phyloP scores from a whole-genome alignment of 306 rosid species.

The Casuarina equisetifolia region DNA sequence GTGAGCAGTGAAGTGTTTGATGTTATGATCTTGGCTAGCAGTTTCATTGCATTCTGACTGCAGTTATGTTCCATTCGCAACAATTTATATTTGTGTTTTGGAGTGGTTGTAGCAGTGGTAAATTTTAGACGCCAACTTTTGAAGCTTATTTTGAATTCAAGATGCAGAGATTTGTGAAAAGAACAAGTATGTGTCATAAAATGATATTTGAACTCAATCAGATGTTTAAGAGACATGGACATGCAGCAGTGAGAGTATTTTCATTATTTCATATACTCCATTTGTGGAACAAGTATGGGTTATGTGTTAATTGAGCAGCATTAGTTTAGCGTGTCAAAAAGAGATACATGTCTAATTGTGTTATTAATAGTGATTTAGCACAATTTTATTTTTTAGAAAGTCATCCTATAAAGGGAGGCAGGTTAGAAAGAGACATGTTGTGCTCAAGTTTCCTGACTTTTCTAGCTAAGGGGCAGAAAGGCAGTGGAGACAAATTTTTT shows the following conservation, averaged over 20 bases:
- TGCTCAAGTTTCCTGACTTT: not conserved
- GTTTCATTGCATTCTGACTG: not conserved
- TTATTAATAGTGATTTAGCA: too few relatives aligned
- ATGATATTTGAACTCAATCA: not conserved
- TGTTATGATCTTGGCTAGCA: not conserved
- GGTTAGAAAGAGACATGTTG: too few relatives aligned
- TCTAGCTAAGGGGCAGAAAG: not conserved
- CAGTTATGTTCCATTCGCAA: not conserved
- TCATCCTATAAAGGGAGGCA: too few relatives aligned
- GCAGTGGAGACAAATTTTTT: not conserved
- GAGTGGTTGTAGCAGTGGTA: not conserved
- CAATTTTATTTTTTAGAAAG: too few relatives aligned
- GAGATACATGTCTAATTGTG: too few relatives aligned
- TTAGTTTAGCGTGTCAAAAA: not conserved
- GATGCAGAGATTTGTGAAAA: not conserved
- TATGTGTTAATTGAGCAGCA: not conserved
- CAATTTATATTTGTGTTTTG: not conserved
- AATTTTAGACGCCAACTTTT: not conserved
- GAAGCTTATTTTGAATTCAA: not conserved
- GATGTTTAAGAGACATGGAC: not conserved
- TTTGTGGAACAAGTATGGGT: not conserved
- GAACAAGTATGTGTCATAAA: not conserved
- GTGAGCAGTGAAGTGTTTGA: conserved; percentile 30
- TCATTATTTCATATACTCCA: not conserved
- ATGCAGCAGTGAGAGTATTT: not conserved